These are phyloP conservation scores for Eudorina sp. DNA, from an alignment of 139 green algal genomes.

Conservation along the genomic window DNA sequence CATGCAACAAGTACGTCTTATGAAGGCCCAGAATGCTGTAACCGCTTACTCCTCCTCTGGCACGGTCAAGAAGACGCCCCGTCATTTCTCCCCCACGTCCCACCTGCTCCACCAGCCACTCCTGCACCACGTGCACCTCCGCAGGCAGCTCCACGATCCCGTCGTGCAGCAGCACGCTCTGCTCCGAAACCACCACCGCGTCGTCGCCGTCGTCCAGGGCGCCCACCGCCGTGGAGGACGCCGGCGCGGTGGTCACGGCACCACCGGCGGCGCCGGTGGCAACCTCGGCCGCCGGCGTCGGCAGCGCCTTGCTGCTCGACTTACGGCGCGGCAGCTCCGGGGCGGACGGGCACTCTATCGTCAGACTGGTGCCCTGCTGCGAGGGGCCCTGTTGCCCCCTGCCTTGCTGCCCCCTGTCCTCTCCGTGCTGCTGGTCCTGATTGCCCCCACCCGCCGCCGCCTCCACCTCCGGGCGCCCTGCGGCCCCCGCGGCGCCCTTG, in stretches of 20 bases:
- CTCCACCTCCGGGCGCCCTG: too few species aligned
- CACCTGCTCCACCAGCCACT: slow-evolving; percentile 50
- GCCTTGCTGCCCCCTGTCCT: too few species aligned
- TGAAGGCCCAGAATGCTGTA: too few species aligned
- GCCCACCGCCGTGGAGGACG: background rate
- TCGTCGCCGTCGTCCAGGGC: slow-evolving; percentile 9
- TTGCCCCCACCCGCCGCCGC: background rate
- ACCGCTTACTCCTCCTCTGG: too few species aligned
- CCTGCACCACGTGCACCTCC: slow-evolving; percentile 40
- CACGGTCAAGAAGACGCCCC: too few species aligned
- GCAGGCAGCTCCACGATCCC: slow-evolving; percentile 32
- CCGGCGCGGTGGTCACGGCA: background rate
- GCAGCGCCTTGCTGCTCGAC: background rate
- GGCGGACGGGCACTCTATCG: slow-evolving; percentile 26
- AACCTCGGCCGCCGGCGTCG: background rate
- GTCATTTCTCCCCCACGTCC: too few species aligned
- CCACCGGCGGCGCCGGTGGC: background rate
- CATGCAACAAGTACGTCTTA: too few species aligned
- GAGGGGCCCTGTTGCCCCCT: background rate
- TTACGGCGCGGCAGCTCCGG: background rate
- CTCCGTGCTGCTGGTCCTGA: too few species aligned
- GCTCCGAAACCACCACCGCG: slow-evolving; percentile 34
- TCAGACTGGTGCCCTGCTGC: too few species aligned
- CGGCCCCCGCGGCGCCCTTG: too few species aligned
- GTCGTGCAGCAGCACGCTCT: slow-evolving; percentile 34